Evolutionary conservation across 2,329 filamentous ascomycete species (phyloP).

Genomic region (Dactylellina leptospora): DNA sequence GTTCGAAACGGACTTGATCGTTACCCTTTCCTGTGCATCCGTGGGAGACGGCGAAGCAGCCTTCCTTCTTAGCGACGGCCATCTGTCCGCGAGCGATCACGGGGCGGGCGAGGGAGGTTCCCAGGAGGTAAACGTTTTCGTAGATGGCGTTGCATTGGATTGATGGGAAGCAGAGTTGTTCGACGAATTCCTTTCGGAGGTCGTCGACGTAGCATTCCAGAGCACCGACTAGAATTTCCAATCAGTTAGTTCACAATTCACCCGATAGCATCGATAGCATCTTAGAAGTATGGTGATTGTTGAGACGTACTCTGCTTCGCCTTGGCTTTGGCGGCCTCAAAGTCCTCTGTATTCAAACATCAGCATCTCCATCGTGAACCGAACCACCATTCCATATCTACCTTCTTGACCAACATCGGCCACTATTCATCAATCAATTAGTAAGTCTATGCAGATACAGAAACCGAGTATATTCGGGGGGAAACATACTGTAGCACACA

Average conservation of each 20-base stretch:
- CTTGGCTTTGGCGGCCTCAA: slow-evolving; percentile 76
- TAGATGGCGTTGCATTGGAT: slow-evolving; percentile 78
- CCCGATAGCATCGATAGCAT: not conserved
- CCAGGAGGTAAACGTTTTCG: slow-evolving; percentile 72
- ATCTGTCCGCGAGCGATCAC: slow-evolving; percentile 76
- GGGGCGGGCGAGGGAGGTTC: slow-evolving; percentile 73
- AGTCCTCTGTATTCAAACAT: slow-evolving; percentile 69
- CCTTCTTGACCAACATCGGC: slow-evolving; percentile 77
- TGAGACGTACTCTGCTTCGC: slow-evolving; percentile 63
- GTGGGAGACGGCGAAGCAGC: slow-evolving; percentile 66
- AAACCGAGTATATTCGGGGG: not conserved
- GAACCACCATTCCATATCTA: no score
- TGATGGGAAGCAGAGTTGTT: slow-evolving; percentile 81
- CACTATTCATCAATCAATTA: no score
- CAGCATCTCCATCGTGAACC: no score
- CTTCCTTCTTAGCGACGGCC: slow-evolving; percentile 70
- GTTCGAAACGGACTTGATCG: slow-evolving; percentile 73
- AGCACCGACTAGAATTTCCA: slow-evolving; percentile 54
- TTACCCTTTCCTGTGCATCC: slow-evolving; percentile 73
- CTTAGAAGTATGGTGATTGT: not conserved
- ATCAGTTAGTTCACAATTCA: not conserved
- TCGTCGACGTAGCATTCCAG: slow-evolving; percentile 66
- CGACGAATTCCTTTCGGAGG: slow-evolving; percentile 78
- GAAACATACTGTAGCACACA: slow-evolving; percentile 67
- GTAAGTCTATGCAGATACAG: no score